Base-by-base conservation (phyloP, 2,329 filamentous ascomycete species). In the Mycosphaerella sp. region DNA sequence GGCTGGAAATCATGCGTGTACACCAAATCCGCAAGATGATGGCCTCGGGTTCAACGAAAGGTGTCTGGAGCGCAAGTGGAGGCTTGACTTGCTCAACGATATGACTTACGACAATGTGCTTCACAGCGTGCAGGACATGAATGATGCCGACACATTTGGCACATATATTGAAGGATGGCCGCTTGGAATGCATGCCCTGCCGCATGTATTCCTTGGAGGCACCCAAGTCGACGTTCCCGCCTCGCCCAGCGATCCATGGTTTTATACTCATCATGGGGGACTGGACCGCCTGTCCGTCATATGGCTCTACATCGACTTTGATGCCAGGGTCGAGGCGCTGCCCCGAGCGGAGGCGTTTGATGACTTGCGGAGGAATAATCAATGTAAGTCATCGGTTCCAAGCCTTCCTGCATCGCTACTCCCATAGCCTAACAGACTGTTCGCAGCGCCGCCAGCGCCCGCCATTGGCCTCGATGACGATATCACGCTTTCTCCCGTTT, bases 181-280 rank as follows among this genome's bases (percentile, higher is more conserved):
- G 30, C 18, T 35, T 4, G 46, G 46, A 13, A 7, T 49, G 10
- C 45, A 45, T 21, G n/a, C 39, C 8, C 21, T 39, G 1, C 73
- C 72, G 2, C 75, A 77, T 56, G 72, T 70, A 56, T 67, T 69
- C 12, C 70, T 70, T 4, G 73, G 72, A 12, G 73, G 75, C 52
- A 66, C 68, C 0, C 70, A 69, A 3, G 64, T 66, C n/a, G 73
- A 77, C 59, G 72, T 70, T 48, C 57, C 60, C 54, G 66, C 68
- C 1, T 72, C 70, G 5, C 72, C 75, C 0, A 68, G 64, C 6
- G 74, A 78, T 45, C 73, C 73, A 3, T 57, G 66, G 9, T 77
- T 78, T 64, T 77, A 68, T 62, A 64, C 73, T 16, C 75, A 77
- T 55, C 75, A 77, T 51, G 56, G 54, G 9, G 70, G 70, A 66